These are phyloP conservation scores for Talaromyces funiculosus DNA, from an alignment of 2,329 filamentous ascomycete species.

Conservation along the genomic window DNA sequence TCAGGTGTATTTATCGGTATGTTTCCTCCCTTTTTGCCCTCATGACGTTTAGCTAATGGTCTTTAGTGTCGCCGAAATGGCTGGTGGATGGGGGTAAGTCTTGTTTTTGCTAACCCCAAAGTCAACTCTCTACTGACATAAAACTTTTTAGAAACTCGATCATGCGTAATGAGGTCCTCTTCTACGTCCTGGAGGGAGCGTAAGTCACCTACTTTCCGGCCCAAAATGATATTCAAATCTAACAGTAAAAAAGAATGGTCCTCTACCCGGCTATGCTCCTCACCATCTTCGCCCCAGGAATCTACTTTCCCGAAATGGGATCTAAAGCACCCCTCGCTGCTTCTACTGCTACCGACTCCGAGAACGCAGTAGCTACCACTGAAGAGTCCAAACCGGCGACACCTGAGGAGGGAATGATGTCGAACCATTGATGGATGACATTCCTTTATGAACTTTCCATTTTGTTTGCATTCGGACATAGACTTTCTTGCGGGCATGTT, in stretches of 20 bases:
- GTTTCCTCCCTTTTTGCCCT: background rate
- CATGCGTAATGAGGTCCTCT: slow-evolving; percentile 58
- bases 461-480: background rate
- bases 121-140: background rate
- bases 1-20: slow-evolving; percentile 35
- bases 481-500: background rate
- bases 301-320: slow-evolving; percentile 52
- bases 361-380: slow-evolving; percentile 7
- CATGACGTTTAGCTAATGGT: background rate
- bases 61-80: slow-evolving; percentile 53
- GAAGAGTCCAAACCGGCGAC: slow-evolving; percentile 20
- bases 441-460: background rate
- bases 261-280: slow-evolving; percentile 47
- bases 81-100: slow-evolving; percentile 52
- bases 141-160: slow-evolving; percentile 43
- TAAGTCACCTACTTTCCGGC: slow-evolving; percentile 24
- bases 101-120: background rate
- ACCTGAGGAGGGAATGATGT: background rate
- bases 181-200: slow-evolving; percentile 55
- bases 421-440: background rate
- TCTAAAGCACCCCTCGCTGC: background rate
- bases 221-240: slow-evolving; percentile 20
- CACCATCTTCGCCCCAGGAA: slow-evolving; percentile 50
- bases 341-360: background rate
- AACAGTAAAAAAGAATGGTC: slow-evolving; percentile 34